These are phyloP conservation scores for Arthrinium puccinioides DNA, from an alignment of 2,329 filamentous ascomycete species.

Conservation along the genomic window DNA sequence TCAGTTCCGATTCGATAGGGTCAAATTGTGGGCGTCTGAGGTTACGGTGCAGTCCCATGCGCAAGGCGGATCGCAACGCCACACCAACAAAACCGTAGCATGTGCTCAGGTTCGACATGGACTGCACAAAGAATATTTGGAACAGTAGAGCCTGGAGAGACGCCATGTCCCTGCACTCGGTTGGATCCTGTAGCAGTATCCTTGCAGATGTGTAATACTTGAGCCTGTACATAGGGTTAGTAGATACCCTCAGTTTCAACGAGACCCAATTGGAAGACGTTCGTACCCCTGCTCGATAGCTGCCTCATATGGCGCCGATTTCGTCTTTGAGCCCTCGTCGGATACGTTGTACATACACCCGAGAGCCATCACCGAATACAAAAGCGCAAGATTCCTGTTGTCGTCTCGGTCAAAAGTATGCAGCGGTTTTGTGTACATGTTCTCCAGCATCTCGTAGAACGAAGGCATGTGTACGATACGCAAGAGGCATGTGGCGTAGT, in stretches of 20 bases:
- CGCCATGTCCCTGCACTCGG: conserved; percentile 64
- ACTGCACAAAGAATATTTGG: conserved; percentile 75
- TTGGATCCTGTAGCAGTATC: conserved; percentile 56
- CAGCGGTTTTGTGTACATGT: conserved; percentile 54
- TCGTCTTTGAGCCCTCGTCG: conserved; percentile 13
- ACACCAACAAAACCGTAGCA: conserved; percentile 79
- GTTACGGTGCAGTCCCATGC: conserved; percentile 71
- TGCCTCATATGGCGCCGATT: conserved; percentile 22
- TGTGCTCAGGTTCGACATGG: conserved; percentile 69
- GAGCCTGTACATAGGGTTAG: conserved; percentile 40
- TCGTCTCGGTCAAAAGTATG: conserved; percentile 49
- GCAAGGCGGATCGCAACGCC: conserved; percentile 65
- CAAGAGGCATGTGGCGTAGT: conserved; percentile 31
- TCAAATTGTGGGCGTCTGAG: conserved; percentile 56
- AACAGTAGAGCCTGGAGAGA: conserved; percentile 72
- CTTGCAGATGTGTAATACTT: conserved; percentile 69
- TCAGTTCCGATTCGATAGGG: conserved; percentile 55
- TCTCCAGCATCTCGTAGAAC: conserved; percentile 61
- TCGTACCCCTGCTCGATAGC: conserved; percentile 48
- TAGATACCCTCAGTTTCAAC: too few species aligned
- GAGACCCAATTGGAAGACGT: too few species aligned
- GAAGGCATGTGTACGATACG: conserved; percentile 64
- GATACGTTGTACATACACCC: conserved; percentile 48
- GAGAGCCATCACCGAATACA: conserved; percentile 53
- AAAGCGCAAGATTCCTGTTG: conserved; percentile 49